phyloP scores from a whole-genome alignment of 163 green algal species.

The Smithsoniella earleae region DNA sequence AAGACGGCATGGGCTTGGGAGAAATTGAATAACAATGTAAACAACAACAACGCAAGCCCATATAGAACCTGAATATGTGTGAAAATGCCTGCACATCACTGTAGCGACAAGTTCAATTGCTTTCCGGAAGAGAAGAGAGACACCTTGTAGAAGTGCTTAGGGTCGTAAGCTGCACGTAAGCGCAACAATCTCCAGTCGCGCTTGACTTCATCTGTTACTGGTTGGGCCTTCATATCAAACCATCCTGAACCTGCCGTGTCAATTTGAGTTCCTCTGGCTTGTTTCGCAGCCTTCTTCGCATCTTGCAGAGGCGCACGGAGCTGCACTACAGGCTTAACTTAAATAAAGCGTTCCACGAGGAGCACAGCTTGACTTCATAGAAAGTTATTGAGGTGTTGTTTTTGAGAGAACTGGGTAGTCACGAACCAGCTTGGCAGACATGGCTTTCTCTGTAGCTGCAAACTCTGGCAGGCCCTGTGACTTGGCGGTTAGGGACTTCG shows the following conservation, averaged over 20 bases:
- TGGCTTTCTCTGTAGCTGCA: not conserved
- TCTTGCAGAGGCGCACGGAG: slow-evolving; percentile 7
- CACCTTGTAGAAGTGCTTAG: slow-evolving; percentile 57
- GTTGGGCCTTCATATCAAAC: slow-evolving; percentile 29
- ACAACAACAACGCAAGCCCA: not conserved
- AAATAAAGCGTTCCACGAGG: not conserved
- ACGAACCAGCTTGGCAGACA: not conserved
- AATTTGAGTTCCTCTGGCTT: not conserved
- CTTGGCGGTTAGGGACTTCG: not conserved
- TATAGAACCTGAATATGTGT: not conserved
- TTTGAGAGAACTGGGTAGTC: not conserved
- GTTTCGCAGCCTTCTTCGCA: not conserved
- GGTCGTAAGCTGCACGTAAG: slow-evolving; percentile 48
- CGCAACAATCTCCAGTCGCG: slow-evolving; percentile 49
- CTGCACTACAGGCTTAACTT: not conserved
- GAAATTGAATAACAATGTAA: too few relatives aligned
- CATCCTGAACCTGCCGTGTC: slow-evolving; percentile 6
- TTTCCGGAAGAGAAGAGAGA: not conserved
- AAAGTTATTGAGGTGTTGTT: not conserved
- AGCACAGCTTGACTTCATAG: not conserved
- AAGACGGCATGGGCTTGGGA: too few relatives aligned
- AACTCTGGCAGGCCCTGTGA: not conserved
- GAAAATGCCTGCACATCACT: too few relatives aligned
- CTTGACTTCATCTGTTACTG: slow-evolving; percentile 38
- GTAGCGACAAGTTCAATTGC: not conserved